phyloP scores from a whole-genome alignment of 2,329 filamentous ascomycete species.

The Fusarium tricinctum region DNA sequence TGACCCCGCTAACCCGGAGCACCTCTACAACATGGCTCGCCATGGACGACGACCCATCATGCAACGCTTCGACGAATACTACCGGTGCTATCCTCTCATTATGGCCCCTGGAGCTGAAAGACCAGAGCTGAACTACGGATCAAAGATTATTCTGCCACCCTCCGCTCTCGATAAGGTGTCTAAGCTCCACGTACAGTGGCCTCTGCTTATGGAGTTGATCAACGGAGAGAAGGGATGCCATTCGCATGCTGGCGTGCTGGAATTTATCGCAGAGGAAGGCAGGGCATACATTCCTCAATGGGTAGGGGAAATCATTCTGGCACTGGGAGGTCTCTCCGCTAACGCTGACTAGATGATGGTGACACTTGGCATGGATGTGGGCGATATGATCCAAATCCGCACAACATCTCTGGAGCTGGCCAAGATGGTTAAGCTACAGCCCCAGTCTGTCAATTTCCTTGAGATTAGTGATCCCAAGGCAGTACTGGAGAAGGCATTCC shows the following conservation, averaged over 20 bases:
- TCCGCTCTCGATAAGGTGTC: conserved; percentile 98
- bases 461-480: conserved; percentile 98
- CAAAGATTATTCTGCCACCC: conserved; percentile 97
- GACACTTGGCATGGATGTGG: conserved; percentile 88
- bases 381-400: conserved; percentile 94
- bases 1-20: conserved; percentile 63
- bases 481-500: conserved; percentile 95
- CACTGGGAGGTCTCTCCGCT: conserved; percentile 19
- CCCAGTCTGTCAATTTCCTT: conserved; percentile 92
- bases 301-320: conserved; percentile 64
- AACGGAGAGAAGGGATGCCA: conserved; percentile 85
- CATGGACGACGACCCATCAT: conserved; percentile 63
- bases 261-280: conserved; percentile 98
- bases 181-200: conserved; percentile 94
- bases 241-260: conserved; percentile 94
- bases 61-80: conserved; percentile 97
- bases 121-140: conserved; percentile 92
- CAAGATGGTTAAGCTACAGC: conserved; percentile 94
- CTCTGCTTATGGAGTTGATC: conserved; percentile 94
- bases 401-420: conserved; percentile 93
- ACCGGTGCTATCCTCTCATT: conserved; percentile 93
- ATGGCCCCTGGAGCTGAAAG: conserved; percentile 95
- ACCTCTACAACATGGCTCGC: conserved; percentile 64
- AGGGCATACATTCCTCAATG: conserved; percentile 96
- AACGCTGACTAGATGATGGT: conserved; percentile 82